A percentile compares a stretch with the other conserved stretches of the same genome.
Conservation (phyloP, 2,329 filamentous ascomycete species). For the Furcasterigmium furcatum region DNA sequence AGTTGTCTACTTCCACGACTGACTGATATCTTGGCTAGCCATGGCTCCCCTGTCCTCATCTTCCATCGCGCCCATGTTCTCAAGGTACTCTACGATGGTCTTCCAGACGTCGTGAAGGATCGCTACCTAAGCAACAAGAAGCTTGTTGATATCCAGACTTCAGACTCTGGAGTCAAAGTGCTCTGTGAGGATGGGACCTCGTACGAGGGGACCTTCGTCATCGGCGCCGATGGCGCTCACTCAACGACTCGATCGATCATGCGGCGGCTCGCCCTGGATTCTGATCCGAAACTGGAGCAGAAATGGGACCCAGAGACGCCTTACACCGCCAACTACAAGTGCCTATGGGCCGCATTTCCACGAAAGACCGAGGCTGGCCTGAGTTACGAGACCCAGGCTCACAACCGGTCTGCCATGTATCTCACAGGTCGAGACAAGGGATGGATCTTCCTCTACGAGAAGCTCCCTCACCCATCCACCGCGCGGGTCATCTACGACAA, state of each 20-base stretch:
- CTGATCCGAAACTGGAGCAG: slow-evolving; percentile 4
- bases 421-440: slow-evolving; percentile 21
- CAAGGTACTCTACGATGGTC: slow-evolving; percentile 13
- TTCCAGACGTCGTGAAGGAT: slow-evolving; percentile 10
- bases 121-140: slow-evolving; percentile 14
- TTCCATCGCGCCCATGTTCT: slow-evolving; percentile 15
- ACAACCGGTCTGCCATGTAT: slow-evolving; percentile 20
- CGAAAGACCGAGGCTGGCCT: slow-evolving; percentile 15
- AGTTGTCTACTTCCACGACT: not conserved
- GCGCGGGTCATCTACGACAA: slow-evolving; percentile 19
- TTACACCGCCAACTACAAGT: slow-evolving; percentile 17
- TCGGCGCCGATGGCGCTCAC: slow-evolving; percentile 6
- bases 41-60: slow-evolving; percentile 17
- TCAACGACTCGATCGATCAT: slow-evolving; percentile 17
- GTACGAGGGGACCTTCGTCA: slow-evolving; percentile 20
- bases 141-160: slow-evolving; percentile 14
- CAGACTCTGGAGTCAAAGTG: slow-evolving; percentile 19
- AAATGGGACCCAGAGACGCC: slow-evolving; percentile 6
- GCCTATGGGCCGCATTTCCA: slow-evolving; percentile 28
- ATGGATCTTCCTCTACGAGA: slow-evolving; percentile 30
- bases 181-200: slow-evolving; percentile 24
- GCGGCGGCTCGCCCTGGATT: slow-evolving; percentile 20
- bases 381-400: slow-evolving; percentile 25
- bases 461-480: slow-evolving; percentile 18
- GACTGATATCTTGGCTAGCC: slow-evolving; percentile 8